Conservation (phyloP, 768 basidiomycete genomes). For the Lentinula boryana region DNA sequence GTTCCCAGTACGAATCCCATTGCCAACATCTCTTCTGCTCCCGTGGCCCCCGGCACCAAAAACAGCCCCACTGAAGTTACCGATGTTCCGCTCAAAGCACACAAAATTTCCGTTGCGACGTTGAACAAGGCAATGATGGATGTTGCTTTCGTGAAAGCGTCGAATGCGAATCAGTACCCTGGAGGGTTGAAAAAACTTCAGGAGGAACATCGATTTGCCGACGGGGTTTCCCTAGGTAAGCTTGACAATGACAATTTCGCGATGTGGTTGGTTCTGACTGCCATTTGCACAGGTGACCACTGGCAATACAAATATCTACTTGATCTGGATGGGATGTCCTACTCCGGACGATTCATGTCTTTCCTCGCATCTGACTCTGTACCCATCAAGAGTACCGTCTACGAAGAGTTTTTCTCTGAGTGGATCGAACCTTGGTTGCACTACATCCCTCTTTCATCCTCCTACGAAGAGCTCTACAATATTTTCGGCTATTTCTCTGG, state of each 20-base stretch:
- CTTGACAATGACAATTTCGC: not conserved
- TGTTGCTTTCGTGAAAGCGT: slow-evolving; percentile 50
- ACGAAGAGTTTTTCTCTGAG: slow-evolving; percentile 65
- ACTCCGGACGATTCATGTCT: slow-evolving; percentile 63
- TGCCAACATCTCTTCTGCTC: not conserved
- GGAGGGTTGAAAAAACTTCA: slow-evolving; percentile 65
- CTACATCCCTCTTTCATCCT: slow-evolving; percentile 85
- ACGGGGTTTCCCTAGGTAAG: slow-evolving; percentile 68
- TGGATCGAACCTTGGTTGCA: slow-evolving; percentile 86
- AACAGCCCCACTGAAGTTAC: not conserved
- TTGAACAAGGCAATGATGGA: slow-evolving; percentile 67
- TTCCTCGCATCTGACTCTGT: slow-evolving; percentile 59
- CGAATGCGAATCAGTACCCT: slow-evolving; percentile 67
- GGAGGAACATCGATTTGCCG: slow-evolving; percentile 60
- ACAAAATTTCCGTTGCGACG: slow-evolving; percentile 29
- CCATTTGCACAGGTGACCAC: slow-evolving; percentile 29
- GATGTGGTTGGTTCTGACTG: no score
- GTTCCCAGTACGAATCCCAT: not conserved
- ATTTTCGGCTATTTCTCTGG: slow-evolving; percentile 92
- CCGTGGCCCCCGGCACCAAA: not conserved
- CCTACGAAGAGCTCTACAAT: slow-evolving; percentile 91
- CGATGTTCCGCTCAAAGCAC: not conserved
- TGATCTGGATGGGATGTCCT: slow-evolving; percentile 75
- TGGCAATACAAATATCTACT: slow-evolving; percentile 71
- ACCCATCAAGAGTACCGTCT: slow-evolving; percentile 66